Evolutionary conservation across 2,329 filamentous ascomycete species (phyloP).

Genomic region (Hirsutella minnesotensis): DNA sequence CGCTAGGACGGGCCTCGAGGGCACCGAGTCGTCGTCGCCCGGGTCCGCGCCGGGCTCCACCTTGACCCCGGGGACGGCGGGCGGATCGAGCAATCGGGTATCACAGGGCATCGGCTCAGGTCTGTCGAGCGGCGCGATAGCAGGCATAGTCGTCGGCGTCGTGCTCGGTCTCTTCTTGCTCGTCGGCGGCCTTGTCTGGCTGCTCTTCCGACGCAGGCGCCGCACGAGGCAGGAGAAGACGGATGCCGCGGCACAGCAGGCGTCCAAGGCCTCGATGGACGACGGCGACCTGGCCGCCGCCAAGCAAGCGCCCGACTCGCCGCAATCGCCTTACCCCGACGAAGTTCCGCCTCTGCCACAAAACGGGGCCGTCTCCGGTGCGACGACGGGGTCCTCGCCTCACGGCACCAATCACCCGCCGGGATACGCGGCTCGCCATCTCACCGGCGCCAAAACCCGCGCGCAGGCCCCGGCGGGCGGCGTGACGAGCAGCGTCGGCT

Average conservation of each 20-base stretch:
- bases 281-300: slow-evolving; percentile 31
- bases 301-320: slow-evolving; percentile 24
- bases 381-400: too few species aligned
- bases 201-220: slow-evolving; percentile 29
- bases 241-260: slow-evolving; percentile 12
- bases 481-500: slow-evolving; percentile 29
- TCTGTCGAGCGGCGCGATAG: slow-evolving; percentile 30
- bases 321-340: slow-evolving; percentile 32
- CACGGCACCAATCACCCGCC: too few species aligned
- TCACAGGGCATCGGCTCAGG: slow-evolving; percentile 8
- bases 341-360: slow-evolving; percentile 16
- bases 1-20: not conserved
- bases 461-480: slow-evolving; percentile 15
- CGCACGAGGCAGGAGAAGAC: slow-evolving; percentile 12
- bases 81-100: not conserved
- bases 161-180: slow-evolving; percentile 25
- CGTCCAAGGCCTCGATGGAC: slow-evolving; percentile 26
- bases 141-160: slow-evolving; percentile 33
- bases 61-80: not conserved
- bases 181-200: slow-evolving; percentile 27
- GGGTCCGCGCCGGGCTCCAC: not conserved
- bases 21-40: not conserved
- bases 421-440: not conserved
- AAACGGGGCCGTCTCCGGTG: not conserved
- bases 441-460: not conserved